Conservation (phyloP, 768 basidiomycete genomes). For the Jaapia argillacea region DNA sequence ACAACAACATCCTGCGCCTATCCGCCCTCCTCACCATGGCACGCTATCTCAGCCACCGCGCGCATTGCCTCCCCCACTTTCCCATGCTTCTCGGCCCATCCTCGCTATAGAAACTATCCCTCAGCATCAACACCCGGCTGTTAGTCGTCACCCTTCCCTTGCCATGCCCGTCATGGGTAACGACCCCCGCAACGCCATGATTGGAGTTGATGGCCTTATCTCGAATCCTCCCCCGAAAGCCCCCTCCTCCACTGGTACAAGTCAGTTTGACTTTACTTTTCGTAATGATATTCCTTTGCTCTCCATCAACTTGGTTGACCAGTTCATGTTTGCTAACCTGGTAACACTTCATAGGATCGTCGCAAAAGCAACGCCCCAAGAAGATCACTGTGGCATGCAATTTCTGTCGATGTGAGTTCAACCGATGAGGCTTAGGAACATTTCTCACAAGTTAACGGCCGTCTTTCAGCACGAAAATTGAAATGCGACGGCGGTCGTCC, state of each 20-base stretch:
- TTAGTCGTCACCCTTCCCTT: no score
- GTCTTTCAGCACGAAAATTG: constrained; percentile 62
- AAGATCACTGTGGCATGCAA: constrained; percentile 88
- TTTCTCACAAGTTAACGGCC: constrained; percentile 11
- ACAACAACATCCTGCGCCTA: constrained; percentile 39
- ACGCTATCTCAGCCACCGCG: constrained; percentile 2
- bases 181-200: constrained; percentile 6
- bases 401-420: constrained; percentile 75
- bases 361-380: constrained; percentile 56
- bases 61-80: constrained; percentile 12
- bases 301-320: no score
- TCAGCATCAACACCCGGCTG: constrained; percentile 35
- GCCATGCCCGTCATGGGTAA: constrained; percentile 13
- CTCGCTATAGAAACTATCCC: constrained; percentile 48
- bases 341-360: background rate
- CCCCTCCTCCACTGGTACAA: constrained; percentile 16
- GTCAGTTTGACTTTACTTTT: background rate
- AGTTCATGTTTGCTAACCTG: no score
- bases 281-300: no score
- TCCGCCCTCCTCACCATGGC: constrained; percentile 23
- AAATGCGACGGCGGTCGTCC: constrained; percentile 85
- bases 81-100: constrained; percentile 41
- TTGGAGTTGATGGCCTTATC: background rate
- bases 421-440: constrained; percentile 5
- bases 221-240: constrained; percentile 16